Evolutionary conservation across 139 green algal genomes (phyloP).

Genomic region (Picochlorum sp.): DNA sequence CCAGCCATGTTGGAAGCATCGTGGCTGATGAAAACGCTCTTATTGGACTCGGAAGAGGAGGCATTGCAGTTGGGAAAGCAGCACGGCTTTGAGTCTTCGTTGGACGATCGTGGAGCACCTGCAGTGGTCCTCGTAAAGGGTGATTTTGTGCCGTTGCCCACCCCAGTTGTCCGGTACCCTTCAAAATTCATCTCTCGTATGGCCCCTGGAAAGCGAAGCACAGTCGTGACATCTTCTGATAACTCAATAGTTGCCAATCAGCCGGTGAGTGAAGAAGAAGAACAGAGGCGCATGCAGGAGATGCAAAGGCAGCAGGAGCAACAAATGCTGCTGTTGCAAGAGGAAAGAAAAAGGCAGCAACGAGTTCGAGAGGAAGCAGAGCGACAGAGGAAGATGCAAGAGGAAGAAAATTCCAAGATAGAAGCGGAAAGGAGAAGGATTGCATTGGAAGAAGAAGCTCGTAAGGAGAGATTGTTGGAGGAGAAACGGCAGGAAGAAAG

Average conservation of each 20-base stretch:
- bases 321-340: slow-evolving; percentile 6
- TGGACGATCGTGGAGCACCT: slow-evolving; percentile 7
- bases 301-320: slow-evolving; percentile 1
- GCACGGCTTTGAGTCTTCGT: slow-evolving; percentile 7
- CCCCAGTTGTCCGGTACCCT: slow-evolving; percentile 8
- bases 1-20: slow-evolving; percentile 10
- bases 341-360: neutral
- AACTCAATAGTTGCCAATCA: slow-evolving; percentile 3
- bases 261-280: neutral
- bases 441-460: slow-evolving; percentile 9
- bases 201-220: slow-evolving; percentile 18
- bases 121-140: slow-evolving; percentile 10
- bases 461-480: neutral
- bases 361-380: slow-evolving; percentile 1
- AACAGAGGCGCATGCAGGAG: neutral
- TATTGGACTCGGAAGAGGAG: slow-evolving; percentile 18
- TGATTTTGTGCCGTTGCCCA: slow-evolving; percentile 7
- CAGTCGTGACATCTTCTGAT: slow-evolving; percentile 14
- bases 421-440: neutral
- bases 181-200: slow-evolving; percentile 14
- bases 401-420: neutral
- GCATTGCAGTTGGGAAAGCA: slow-evolving; percentile 7
- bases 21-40: slow-evolving; percentile 21
- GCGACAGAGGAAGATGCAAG: slow-evolving; percentile 9
- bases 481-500: neutral